Evolutionary conservation across 768 basidiomycete genomes (phyloP), one percentile per base, ranked within the genome.

Genomic region (Chlorophyllum brunneum): DNA sequence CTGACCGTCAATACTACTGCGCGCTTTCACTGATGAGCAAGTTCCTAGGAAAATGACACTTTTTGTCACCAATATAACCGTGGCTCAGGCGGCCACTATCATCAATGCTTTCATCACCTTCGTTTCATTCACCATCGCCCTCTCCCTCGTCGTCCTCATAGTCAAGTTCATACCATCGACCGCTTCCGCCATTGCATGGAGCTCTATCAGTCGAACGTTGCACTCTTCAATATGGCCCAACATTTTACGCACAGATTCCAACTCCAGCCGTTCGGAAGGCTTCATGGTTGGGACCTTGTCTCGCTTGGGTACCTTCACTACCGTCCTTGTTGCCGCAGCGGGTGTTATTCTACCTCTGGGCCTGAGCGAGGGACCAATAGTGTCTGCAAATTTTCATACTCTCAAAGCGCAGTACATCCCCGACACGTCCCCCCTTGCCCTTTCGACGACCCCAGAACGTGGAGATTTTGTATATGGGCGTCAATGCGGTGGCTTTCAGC

Each of bases 71-170:
- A 45, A 47, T n/a, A 45, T 63, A 31, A 50, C 59, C 2, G 58
- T 63, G n/a, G 62, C 56, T 24, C 54, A 63, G 44, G 59, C 57
- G 2, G 62, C 61, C 5, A 63, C 62, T 9, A 39, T 61, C 6
- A 58, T 63, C 20, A 63, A 61, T 47, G 54, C 59, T 15, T 9
- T 57, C 26, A 59, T 61, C 31, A 55, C 57, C 5, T 57, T 59
- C 49, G 31, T 63, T 31, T 56, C 60, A 41, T 59, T 62, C 30
- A 56, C 59, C 30, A 50, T 60, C 29, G 56, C 27, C 5, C 59
- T 63, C 33, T 56, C 59, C 18, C 48, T 61, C 44, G 58, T 59
- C 34, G 54, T 58, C 3, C 54, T 63, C 39, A 56, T 63, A 15
- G 20, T 62, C 33, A 55, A 59, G 26, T 55, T 46, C 33, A 37